These are phyloP conservation scores for Nicotiana tabacum DNA, from an alignment of 257 asterid species.

Conservation along the genomic window DNA sequence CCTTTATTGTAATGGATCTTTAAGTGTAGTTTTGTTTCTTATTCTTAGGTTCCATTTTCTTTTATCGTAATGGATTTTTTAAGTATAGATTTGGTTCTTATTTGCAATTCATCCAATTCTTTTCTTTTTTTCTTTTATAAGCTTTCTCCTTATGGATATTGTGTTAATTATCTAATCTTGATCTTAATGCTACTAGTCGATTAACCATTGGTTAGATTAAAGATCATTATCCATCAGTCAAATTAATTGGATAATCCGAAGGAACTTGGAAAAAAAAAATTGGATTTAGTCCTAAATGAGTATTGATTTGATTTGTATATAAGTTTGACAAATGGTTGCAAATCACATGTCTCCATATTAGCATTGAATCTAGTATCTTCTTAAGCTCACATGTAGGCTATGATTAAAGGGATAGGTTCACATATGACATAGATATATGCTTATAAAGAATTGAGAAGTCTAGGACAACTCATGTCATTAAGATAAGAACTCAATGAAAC, in stretches of 20 bases:
- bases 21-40: no score
- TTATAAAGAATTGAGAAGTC: no score
- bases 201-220: neutral
- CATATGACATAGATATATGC: no score
- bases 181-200: neutral
- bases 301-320: neutral
- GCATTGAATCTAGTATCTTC: neutral
- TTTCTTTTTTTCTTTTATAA: neutral
- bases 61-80: no score
- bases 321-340: neutral
- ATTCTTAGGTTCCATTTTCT: no score
- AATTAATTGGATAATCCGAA: neutral
- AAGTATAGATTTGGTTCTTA: no score
- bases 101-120: neutral
- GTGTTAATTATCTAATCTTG: neutral
- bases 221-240: neutral
- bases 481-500: no score
- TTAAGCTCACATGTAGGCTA: neutral
- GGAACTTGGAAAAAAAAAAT: neutral
- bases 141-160: neutral
- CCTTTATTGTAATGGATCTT: no score
- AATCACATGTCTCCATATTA: neutral
- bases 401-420: no score
- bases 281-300: neutral
- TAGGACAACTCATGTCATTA: no score